Conservation (phyloP, 2,329 filamentous ascomycete species). For the Alternaria hordeiaustralica region DNA sequence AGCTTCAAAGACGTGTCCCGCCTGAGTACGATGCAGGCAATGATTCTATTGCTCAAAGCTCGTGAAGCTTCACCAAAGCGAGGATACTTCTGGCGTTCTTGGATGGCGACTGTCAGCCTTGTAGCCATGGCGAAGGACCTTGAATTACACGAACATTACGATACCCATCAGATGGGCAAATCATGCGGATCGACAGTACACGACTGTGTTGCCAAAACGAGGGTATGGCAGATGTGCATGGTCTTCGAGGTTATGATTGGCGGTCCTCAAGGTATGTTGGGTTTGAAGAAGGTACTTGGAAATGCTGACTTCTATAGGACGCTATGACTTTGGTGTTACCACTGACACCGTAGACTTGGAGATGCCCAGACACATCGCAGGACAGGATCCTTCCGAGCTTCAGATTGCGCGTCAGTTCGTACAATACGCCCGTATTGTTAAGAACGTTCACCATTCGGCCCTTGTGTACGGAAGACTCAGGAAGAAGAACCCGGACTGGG, state of each 20-base stretch:
- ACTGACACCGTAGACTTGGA: slow-evolving; percentile 78
- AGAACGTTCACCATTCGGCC: slow-evolving; percentile 79
- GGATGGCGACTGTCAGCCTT: slow-evolving; percentile 93
- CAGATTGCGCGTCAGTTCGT: slow-evolving; percentile 83
- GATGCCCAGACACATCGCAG: slow-evolving; percentile 67
- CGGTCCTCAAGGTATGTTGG: slow-evolving; percentile 78
- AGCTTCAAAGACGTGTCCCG: slow-evolving; percentile 92
- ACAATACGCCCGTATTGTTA: slow-evolving; percentile 78
- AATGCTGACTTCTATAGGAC: slow-evolving; percentile 52
- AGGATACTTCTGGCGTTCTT: slow-evolving; percentile 95
- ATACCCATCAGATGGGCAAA: slow-evolving; percentile 75
- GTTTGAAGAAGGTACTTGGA: background rate
- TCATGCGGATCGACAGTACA: slow-evolving; percentile 71
- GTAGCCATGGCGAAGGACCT: slow-evolving; percentile 93
- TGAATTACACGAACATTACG: slow-evolving; percentile 84
- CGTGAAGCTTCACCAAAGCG: slow-evolving; percentile 89
- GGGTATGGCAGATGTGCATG: slow-evolving; percentile 89
- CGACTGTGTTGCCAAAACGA: slow-evolving; percentile 83
- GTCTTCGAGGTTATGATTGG: slow-evolving; percentile 91
- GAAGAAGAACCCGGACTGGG: slow-evolving; percentile 83
- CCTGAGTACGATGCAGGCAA: slow-evolving; percentile 87
- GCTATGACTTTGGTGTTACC: slow-evolving; percentile 78
- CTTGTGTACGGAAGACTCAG: slow-evolving; percentile 75
- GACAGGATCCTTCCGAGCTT: slow-evolving; percentile 76
- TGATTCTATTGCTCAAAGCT: slow-evolving; percentile 87